Evolutionary conservation across 805 yeast species (phyloP).

Genomic region (Cyberlindnera nakhonratchasimensis): DNA sequence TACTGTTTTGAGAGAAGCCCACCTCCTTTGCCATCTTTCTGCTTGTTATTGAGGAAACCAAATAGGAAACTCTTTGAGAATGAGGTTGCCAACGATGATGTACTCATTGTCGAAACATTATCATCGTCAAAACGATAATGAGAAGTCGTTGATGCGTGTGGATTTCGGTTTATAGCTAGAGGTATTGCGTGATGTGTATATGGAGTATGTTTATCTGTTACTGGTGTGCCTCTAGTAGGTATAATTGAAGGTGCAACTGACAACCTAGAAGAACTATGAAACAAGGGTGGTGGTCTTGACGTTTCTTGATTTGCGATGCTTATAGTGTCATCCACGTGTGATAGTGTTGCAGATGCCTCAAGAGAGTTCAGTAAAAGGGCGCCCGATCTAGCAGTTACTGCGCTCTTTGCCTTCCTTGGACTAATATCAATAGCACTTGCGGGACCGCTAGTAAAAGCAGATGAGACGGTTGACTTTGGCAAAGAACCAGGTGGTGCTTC

Average conservation of each 20-base stretch:
- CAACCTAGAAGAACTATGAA: conserved; percentile 9
- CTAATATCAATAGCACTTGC: neutral
- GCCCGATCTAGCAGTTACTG: conserved; percentile 20
- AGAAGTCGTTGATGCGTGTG: conserved; percentile 10
- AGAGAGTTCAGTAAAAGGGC: conserved; percentile 24
- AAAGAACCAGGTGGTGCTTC: neutral
- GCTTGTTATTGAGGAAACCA: conserved; percentile 37
- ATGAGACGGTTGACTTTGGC: neutral
- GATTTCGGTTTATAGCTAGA: conserved; percentile 19
- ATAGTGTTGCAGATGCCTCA: conserved; percentile 21
- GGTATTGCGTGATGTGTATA: conserved; percentile 15
- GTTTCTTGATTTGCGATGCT: conserved; percentile 19
- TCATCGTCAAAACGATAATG: conserved; percentile 32
- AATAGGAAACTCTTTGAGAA: conserved; percentile 40
- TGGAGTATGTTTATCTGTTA: conserved; percentile 11
- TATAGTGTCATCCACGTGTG: conserved; percentile 20
- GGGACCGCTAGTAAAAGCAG: neutral
- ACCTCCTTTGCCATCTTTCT: conserved; percentile 22
- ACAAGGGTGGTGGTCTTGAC: conserved; percentile 23
- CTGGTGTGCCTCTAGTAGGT: conserved; percentile 14
- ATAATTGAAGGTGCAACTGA: conserved; percentile 7
- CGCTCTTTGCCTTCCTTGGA: conserved; percentile 5
- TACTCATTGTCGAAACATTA: conserved; percentile 33
- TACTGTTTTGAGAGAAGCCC: conserved; percentile 55
- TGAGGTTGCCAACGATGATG: conserved; percentile 41